Evolutionary conservation across 257 asterid species (phyloP), one percentile per base, ranked within the genome.

Genomic region (Marsdenia floribunda): DNA sequence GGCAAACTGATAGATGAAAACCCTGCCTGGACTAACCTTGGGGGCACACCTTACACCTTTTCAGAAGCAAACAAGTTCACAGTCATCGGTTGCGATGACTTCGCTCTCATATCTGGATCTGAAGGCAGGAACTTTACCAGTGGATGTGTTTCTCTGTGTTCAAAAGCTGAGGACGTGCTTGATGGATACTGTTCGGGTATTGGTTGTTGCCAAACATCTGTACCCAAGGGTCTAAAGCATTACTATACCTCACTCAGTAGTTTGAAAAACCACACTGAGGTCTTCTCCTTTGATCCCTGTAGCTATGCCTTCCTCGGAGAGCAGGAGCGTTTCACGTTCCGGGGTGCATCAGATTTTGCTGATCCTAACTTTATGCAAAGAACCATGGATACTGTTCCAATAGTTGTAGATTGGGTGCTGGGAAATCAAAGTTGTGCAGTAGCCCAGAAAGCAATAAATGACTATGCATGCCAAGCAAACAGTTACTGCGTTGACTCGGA

Each of bases 301-400:
- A 81, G 96, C 24, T 90, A 92, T 53, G 83, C 97, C 3, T 92
- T 92, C 71, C 74, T 92, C 0, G 98, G 94, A 0, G 97, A 92
- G 78, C 75, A 54, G 29, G 66, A 26, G 0, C 35, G 76, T 2
- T 92, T 90, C 57, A 72, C 21, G 4, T 90, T 92, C 59, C 77
- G 65, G 96, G 96, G 96, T 38, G 79, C 77, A 10, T 13, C 81
- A 5, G 97, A 90, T 58, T 80, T 89, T 1, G 13, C 77, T 5
- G 96, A 92, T 76, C 84, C 88, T 5, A 77, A 76, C 66, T 89
- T 89, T 53, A 0, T 2, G 73, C 29, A 70, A 6, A 81, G 88
- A 80, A 65, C 77, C 18, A 0, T 6, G 46, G 59, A 2, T 0
- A 76, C 77, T 12, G 91, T 92, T 1, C 93, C 89, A 0, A 63